These are phyloP conservation scores for Lentithecium fluviatile DNA, from an alignment of 495 filamentous ascomycete genomes.

Conservation along the genomic window DNA sequence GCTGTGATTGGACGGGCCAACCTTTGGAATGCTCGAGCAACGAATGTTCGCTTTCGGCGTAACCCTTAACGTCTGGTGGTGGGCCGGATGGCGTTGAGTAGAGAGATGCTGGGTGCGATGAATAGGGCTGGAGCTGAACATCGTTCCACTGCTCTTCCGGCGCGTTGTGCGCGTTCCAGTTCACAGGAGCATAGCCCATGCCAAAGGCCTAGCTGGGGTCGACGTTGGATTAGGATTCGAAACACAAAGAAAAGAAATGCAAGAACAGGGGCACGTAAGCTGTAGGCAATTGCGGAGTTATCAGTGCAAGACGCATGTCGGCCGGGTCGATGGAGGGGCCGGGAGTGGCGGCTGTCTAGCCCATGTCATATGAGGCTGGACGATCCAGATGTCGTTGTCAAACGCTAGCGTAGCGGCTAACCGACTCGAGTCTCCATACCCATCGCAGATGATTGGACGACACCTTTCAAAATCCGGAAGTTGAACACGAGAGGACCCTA, in stretches of 20 bases:
- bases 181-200: not conserved
- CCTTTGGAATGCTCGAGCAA: conserved; percentile 8
- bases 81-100: conserved; percentile 19
- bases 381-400: too few species aligned
- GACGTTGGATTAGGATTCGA: not conserved
- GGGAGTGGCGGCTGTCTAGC: too few species aligned
- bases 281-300: too few species aligned
- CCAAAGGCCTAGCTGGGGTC: not conserved
- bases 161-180: not conserved
- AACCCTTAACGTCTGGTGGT: conserved; percentile 13
- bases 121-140: conserved; percentile 6
- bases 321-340: too few species aligned
- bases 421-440: too few species aligned
- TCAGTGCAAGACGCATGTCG: too few species aligned
- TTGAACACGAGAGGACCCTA: too few species aligned
- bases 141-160: not conserved
- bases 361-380: too few species aligned
- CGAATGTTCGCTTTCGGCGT: not conserved
- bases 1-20: conserved; percentile 14
- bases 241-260: not conserved
- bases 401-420: too few species aligned
- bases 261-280: too few species aligned
- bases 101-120: not conserved
- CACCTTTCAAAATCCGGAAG: too few species aligned
- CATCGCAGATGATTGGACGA: too few species aligned